A percentile compares a stretch with the other conserved stretches of the same genome.
phyloP scores from a whole-genome alignment of 1,284 basidiomycete species.

The Prillingera fragicola region DNA sequence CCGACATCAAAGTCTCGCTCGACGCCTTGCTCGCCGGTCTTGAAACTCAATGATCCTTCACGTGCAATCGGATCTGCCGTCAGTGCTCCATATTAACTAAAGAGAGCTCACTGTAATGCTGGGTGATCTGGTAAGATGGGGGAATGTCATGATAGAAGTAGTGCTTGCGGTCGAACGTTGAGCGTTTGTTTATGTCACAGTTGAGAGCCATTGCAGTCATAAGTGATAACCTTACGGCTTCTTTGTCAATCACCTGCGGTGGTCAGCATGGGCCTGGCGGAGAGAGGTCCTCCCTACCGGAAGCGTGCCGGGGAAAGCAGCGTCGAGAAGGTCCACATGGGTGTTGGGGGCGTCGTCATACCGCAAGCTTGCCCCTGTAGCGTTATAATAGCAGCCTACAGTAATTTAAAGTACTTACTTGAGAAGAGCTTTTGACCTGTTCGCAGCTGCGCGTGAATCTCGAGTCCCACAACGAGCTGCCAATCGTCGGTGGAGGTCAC shows the following conservation, averaged over 20 bases:
- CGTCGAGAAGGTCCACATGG: slow-evolving; percentile 76
- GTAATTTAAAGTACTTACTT: slow-evolving; percentile 54
- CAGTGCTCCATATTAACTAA: not conserved
- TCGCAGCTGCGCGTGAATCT: slow-evolving; percentile 91
- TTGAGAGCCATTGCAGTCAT: slow-evolving; percentile 76
- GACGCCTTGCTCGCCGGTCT: slow-evolving; percentile 40
- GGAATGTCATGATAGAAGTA: slow-evolving; percentile 97
- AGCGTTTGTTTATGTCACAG: slow-evolving; percentile 65
- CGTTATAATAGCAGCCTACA: no score
- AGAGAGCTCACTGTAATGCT: slow-evolving; percentile 67
- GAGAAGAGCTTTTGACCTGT: slow-evolving; percentile 87
- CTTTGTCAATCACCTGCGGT: slow-evolving; percentile 64
- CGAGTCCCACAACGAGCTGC: slow-evolving; percentile 86
- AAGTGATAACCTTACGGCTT: slow-evolving; percentile 74
- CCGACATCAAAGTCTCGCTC: slow-evolving; percentile 54
- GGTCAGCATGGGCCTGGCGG: slow-evolving; percentile 5
- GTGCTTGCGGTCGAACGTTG: slow-evolving; percentile 92
- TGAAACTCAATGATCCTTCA: slow-evolving; percentile 59
- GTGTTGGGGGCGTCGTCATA: slow-evolving; percentile 52
- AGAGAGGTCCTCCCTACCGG: slow-evolving; percentile 61
- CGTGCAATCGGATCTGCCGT: slow-evolving; percentile 68
- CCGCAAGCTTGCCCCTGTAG: slow-evolving; percentile 24
- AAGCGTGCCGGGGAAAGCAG: slow-evolving; percentile 85
- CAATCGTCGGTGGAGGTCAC: slow-evolving; percentile 54
- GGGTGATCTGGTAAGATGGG: slow-evolving; percentile 93